Evolutionary conservation across 2,329 filamentous ascomycete genomes (phyloP), one percentile per base, ranked within the genome.

Genomic region (Pseudocercospora macadamiae): DNA sequence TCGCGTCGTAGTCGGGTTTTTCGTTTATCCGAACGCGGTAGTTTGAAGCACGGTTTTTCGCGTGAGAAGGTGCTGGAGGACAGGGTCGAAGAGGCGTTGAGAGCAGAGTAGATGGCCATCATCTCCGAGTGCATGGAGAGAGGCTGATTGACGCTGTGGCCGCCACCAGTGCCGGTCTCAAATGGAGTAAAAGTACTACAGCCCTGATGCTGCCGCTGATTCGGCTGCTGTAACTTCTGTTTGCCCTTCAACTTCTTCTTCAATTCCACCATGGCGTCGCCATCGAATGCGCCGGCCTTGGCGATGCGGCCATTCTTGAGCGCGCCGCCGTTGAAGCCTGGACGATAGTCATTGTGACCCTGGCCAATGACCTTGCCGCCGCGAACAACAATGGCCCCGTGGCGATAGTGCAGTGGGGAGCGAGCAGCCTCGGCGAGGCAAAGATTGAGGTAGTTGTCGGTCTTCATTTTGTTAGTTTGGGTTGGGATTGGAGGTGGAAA

Each of bases 91-190:
- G 77, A 80, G 52, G 77, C 73, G 37, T 76, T 71, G 53, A 82
- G 76, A 42, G 80, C 80, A 25, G 77, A 78, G 65, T 79, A 77
- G 66, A 84, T 81, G 25, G 80, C 81, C 79, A 82, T 82, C 80
- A 83, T 83, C 74, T 83, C 80, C 3, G 78, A 78, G 64, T 83
- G 81, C 79, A 83, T 82, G 14, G 75, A 80, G 16, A 83, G 72
- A 8, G 76, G 74, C 26, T 72, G 71, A 62, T 80, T 80, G 54
- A 74, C 72, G 28, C 73, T 68, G 55, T 73, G 71, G 16, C 76
- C 75, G 32, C 71, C 71, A 42, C 72, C 69, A 32, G 69, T 67
- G 57, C 67, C 68, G 65, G 21, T 36, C 66, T 78, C 76, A 55
- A 76, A 77, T 2, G 71, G 71, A 45, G 73, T 74, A 62, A 80